Evolutionary conservation across 2,329 filamentous ascomycete species (phyloP).

Genomic region (Aureobasidium sp.): DNA sequence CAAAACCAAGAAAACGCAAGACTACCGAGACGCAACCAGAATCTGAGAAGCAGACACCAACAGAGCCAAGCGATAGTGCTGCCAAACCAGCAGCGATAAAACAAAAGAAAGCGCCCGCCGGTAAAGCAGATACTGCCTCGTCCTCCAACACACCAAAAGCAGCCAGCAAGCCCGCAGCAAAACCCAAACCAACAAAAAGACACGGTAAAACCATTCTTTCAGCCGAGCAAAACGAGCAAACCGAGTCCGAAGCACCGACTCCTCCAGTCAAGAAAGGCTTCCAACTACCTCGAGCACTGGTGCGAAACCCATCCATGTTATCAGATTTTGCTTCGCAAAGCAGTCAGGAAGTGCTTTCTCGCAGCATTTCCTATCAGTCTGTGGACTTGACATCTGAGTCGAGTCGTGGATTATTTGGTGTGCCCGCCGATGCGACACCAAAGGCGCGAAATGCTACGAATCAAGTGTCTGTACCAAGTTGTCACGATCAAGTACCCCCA

Average conservation of each 20-base stretch:
- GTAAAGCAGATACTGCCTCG: not conserved
- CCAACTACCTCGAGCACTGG: not conserved
- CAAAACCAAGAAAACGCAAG: slow-evolving; percentile 8
- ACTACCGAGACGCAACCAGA: not conserved
- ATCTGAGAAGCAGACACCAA: not conserved
- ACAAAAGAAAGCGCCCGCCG: not conserved
- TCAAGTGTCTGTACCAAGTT: too few relatives aligned
- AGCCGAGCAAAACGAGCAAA: not conserved
- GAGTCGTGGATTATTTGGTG: not conserved
- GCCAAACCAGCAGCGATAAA: not conserved
- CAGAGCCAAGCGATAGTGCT: not conserved
- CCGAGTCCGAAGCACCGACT: not conserved
- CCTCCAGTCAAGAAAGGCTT: not conserved
- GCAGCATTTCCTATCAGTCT: not conserved
- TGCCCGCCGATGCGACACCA: not conserved
- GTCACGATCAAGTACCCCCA: not conserved
- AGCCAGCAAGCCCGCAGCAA: not conserved
- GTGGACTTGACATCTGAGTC: not conserved
- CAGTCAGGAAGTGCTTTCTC: not conserved
- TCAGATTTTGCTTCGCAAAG: not conserved
- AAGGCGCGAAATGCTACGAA: not conserved
- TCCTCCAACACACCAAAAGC: too few relatives aligned
- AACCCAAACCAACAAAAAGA: not conserved
- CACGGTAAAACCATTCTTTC: not conserved
- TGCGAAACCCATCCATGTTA: not conserved